phyloP scores from a whole-genome alignment of 345 rosid species.

The Psidium guajava region DNA sequence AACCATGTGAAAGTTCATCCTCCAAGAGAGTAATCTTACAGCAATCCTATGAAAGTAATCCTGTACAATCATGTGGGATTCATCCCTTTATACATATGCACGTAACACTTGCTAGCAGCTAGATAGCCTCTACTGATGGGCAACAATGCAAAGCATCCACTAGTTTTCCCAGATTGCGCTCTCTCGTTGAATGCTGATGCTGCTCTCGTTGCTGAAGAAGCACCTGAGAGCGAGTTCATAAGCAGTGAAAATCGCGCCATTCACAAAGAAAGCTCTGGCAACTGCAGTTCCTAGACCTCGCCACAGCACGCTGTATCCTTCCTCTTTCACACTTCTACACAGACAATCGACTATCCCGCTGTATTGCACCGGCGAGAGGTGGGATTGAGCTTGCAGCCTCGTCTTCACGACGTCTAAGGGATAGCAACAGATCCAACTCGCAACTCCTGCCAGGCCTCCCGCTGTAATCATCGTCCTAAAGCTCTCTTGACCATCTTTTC shows the following conservation, averaged over 20 bases:
- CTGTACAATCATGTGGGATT: not conserved
- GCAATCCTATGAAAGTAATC: not conserved
- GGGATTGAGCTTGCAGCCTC: conserved; percentile 60
- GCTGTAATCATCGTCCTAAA: conserved; percentile 64
- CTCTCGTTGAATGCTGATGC: conserved; percentile 30
- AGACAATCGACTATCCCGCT: conserved; percentile 63
- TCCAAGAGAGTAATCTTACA: not conserved
- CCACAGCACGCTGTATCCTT: conserved; percentile 70
- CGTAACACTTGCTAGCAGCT: not conserved
- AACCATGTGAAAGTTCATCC: conserved; percentile 4
- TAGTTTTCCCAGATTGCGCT: conserved; percentile 13
- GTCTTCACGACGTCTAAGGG: conserved; percentile 85
- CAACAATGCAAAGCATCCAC: not conserved
- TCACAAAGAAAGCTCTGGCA: conserved; percentile 88
- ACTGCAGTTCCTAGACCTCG: conserved; percentile 98
- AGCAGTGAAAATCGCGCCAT: conserved; percentile 79
- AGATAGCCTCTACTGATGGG: not conserved
- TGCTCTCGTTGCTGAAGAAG: conserved; percentile 25
- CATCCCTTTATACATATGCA: not conserved
- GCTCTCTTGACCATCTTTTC: conserved; percentile 54
- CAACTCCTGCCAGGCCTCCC: conserved; percentile 86
- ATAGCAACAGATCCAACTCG: conserved; percentile 81
- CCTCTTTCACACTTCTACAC: conserved; percentile 41
- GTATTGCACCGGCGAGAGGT: conserved; percentile 27
- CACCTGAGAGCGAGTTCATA: conserved; percentile 82